Base-by-base conservation (phyloP, 2,329 filamentous ascomycete species). In the Pyrenophora graminea region DNA sequence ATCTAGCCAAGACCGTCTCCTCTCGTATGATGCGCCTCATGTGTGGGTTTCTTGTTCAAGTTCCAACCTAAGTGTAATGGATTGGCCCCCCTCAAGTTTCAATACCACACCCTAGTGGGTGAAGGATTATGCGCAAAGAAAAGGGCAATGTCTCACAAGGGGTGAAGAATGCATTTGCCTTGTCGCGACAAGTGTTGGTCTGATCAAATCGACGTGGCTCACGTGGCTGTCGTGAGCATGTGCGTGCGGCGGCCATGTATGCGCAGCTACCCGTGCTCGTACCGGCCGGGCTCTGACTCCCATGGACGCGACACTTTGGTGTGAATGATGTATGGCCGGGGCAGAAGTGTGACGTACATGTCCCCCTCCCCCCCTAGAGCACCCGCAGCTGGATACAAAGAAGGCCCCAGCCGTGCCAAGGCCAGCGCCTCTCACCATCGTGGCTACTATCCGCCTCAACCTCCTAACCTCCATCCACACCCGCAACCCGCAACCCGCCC, bases 381-480 rank as follows among this genome's bases (percentile, higher is more conserved):
- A 30, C 27, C 48, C 30, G 40, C 19, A 27, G 33, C 37, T 45
- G 39, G 21, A 43, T 47, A 55, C 48, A 52, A 55, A 55, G 55
- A 49, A 36, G 53, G 44, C 44, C 50, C 45, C 39, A 48, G 41
- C 44, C 32, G 39, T 34, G 62, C 62, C 59, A 65, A 65, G 62
- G 33, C 46, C 39, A 34, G 48, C 58, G 55, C 53, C 48, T 55
- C 50, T 56, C 50, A 55, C 53, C 56, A 58, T 54, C 51, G 42
- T 51, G 54, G 43, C 52, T 55, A 50, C 56, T 44, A 45, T 37
- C 45, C 39, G 40, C 39, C 37, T 48, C 48, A 52, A 49, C 50
- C 60, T 63, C 62, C 61, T 60, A 59, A 56, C 56, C 54, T 49
- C 25, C 52, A 67, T 66, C 60, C 67, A 62, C 56, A 63, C 59